Conservation (phyloP, 768 basidiomycete genomes). For the Aureoboletus auriporus region DNA sequence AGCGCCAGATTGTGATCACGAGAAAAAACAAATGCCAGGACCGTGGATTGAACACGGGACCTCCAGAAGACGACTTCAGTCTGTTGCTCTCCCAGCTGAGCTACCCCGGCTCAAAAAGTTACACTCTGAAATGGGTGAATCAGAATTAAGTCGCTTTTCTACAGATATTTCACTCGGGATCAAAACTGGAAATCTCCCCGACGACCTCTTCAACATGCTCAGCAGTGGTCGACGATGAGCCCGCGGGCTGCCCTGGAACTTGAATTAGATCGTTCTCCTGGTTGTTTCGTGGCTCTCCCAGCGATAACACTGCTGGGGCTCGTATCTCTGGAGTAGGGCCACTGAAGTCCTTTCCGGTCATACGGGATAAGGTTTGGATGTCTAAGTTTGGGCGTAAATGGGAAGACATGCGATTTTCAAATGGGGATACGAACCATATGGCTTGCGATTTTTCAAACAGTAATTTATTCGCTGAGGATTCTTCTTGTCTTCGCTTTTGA, state of each 20-base stretch:
- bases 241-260: constrained; percentile 17
- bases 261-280: background rate
- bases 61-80: constrained; percentile 56
- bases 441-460: constrained; percentile 69
- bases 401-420: background rate
- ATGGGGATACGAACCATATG: constrained; percentile 55
- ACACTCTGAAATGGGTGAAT: background rate
- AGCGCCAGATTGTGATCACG: too few species aligned
- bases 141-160: background rate
- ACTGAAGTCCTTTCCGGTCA: constrained; percentile 85
- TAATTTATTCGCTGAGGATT: constrained; percentile 72
- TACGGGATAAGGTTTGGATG: constrained; percentile 65
- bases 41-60: constrained; percentile 57
- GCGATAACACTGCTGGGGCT: constrained; percentile 33
- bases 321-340: constrained; percentile 73
- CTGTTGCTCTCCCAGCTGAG: constrained; percentile 76
- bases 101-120: constrained; percentile 48
- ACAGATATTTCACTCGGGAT: constrained; percentile 10
- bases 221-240: constrained; percentile 33
- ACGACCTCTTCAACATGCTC: constrained; percentile 26
- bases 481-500: constrained; percentile 84
- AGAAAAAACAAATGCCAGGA: constrained; percentile 38
- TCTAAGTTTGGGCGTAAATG: constrained; percentile 38
- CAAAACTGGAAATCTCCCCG: constrained; percentile 27
- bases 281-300: constrained; percentile 24